Evolutionary conservation across 83 land plant genomes (phyloP), one percentile per base, ranked within the genome.

Genomic region (Larix sibirica): DNA sequence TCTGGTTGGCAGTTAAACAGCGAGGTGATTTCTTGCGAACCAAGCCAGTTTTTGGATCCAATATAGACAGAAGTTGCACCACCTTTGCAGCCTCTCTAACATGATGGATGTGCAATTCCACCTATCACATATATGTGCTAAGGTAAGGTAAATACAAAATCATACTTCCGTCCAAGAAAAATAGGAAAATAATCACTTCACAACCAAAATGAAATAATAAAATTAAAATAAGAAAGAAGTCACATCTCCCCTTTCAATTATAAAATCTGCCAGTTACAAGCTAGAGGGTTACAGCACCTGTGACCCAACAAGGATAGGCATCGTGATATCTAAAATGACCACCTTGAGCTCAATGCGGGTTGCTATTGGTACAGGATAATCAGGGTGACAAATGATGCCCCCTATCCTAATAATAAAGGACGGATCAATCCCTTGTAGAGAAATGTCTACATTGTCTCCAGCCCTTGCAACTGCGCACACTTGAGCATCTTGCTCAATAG

Each of bases 351-450:
- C 96, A 69, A 97, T 88, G 73, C 84, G 90, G 47, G 87, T 80
- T 61, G 95, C 91, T 38, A 89, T 85, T 9, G 90, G 83, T 58
- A 97, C 89, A n/a, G 96, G 95, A 70, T 89, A 95, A 81, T 97
- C 95, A 10, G 95, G 98, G 84, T 97, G 99, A 75, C 99, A 97
- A 18, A 97, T 47, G 28, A 97, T 94, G 26, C 93, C 98, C 0
- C 99, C 99, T 71, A 94, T 81, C 66, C 28, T 28, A 28, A 86
- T 85, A 40, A 95, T 62, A 71, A 77, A 69, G 44, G 70, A 80
- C 14, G 77, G 80, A 62, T 97, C 98, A 75, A 95, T 84, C 6
- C 95, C 96, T 83, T 90, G 95, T 38, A 97, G 83, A 65, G 82
- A 87, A 77, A 95, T 87, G 73, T 89, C 88, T 1, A 92, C 94